Evolutionary conservation across 805 yeast species (phyloP), one percentile per base, ranked within the genome.

Genomic region (Schwanniomyces pseudopolymorphus): DNA sequence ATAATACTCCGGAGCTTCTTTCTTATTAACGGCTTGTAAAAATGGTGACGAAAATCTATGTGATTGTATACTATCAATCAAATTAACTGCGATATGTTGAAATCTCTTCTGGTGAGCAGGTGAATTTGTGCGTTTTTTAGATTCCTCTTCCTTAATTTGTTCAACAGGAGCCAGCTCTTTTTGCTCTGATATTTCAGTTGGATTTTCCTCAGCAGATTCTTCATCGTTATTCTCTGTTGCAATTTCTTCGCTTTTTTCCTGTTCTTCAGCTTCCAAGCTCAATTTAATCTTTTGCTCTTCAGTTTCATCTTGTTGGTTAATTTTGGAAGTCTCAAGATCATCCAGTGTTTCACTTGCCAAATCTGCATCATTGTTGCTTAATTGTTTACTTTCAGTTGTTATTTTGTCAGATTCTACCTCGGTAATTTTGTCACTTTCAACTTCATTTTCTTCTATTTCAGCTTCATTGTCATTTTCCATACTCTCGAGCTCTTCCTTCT

Each of bases 31-130:
- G 0, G 94, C 89, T 44, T 77, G 80, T 33, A 85, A 60, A 60
- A 88, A 88, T 46, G 87, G 83, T 0, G 90, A 83, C 0, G 94
- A 87, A 56, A 79, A 84, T 47, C 88, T 72, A 61, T 86, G 85
- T 1, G 88, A 82, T 33, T 84, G 77, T 7, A 87, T 81, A 49
- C 84, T 83, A 14, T 80, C 73, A 40, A 88, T 64, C 26, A 88
- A 67, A 39, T 84, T 86, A 6, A 76, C 67, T 0, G 89, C 84
- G 16, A 84, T 69, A 19, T 76, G 69, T 52, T 81, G 86, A 63
- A 87, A 83, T 51, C 82, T 71, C 57, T 83, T 82, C 46, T 72
- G 73, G 39, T 68, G 59, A 5, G 57, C 44, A 11, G 59, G 63
- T 6, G 66, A 58, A n/a, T 28, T 45, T 9, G 55, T 49, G 5